Conservation (phyloP, 345 rosid species). For the Eucalyptus albens region DNA sequence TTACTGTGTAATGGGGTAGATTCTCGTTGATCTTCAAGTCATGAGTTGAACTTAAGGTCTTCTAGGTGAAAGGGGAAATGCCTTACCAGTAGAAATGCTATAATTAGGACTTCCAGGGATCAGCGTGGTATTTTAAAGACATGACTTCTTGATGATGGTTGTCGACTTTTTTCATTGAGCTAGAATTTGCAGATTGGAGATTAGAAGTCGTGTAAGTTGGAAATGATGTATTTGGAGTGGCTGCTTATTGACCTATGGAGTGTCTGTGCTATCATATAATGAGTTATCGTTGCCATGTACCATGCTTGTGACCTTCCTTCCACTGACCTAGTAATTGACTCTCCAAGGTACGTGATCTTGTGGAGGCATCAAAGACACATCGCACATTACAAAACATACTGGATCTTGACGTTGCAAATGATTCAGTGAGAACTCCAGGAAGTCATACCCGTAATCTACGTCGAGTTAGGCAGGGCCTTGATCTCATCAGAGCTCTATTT, state of each 20-base stretch:
- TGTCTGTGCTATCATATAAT: background rate
- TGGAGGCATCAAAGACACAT: constrained; percentile 51
- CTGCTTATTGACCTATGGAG: background rate
- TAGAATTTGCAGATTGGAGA: background rate
- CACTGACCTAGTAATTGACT: background rate
- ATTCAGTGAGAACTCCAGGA: constrained; percentile 65
- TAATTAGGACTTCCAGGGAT: background rate
- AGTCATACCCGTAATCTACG: constrained; percentile 74
- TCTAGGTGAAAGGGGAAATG: background rate
- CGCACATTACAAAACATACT: constrained; percentile 41
- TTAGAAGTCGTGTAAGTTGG: background rate
- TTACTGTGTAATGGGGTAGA: background rate
- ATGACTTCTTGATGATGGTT: background rate
- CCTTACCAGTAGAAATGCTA: background rate
- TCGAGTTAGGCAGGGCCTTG: constrained; percentile 91
- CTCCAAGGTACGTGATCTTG: constrained; percentile 40
- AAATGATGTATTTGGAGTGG: background rate
- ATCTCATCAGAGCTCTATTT: constrained; percentile 73
- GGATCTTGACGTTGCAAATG: constrained; percentile 54
- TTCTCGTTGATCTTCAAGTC: background rate
- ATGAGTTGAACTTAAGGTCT: background rate
- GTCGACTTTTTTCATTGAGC: background rate
- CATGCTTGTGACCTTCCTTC: background rate
- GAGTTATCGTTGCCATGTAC: background rate
- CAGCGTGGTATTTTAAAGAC: background rate